A percentile compares a stretch with the other conserved stretches of the same genome.
Evolutionary conservation across 23 red algal species (phyloP).

Genomic region (Gracilaria vermiculophylla): DNA sequence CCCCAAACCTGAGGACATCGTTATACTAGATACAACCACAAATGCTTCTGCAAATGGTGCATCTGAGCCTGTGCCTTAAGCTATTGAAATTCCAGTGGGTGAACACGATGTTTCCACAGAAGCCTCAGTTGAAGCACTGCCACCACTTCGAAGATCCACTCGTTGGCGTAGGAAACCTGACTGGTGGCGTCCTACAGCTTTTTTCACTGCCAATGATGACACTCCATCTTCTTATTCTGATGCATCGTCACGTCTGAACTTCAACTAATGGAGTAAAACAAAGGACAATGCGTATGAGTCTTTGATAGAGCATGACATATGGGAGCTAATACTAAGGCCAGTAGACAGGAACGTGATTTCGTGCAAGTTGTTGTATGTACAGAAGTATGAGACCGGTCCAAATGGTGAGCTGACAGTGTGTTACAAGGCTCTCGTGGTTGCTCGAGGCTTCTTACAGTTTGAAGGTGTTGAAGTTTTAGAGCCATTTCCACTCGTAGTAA

Average conservation of each 20-base stretch:
- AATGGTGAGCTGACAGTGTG: background rate
- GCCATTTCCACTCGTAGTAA: too few species aligned
- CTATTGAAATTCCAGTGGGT: too few species aligned
- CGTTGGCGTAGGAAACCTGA: background rate
- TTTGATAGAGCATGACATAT: conserved; percentile 31
- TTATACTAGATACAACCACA: too few species aligned
- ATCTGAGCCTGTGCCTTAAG: too few species aligned
- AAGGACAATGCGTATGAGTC: conserved; percentile 8
- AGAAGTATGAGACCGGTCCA: conserved; percentile 2
- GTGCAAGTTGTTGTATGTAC: conserved; percentile 15
- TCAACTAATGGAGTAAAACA: background rate
- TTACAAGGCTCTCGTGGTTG: conserved; percentile 48
- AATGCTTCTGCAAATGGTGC: too few species aligned
- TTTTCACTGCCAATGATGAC: conserved; percentile 20
- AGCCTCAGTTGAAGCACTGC: too few species aligned
- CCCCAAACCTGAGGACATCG: too few species aligned
- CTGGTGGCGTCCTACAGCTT: background rate
- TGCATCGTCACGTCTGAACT: conserved; percentile 8
- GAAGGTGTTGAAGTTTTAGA: too few species aligned
- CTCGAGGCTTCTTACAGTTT: conserved; percentile 9
- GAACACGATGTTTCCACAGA: too few species aligned
- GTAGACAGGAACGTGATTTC: conserved; percentile 19
- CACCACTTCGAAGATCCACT: too few species aligned
- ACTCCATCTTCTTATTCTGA: conserved; percentile 12
- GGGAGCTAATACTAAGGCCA: conserved; percentile 26